Evolutionary conservation across 805 yeast species (phyloP).

Genomic region (Priceomyces carsonii): DNA sequence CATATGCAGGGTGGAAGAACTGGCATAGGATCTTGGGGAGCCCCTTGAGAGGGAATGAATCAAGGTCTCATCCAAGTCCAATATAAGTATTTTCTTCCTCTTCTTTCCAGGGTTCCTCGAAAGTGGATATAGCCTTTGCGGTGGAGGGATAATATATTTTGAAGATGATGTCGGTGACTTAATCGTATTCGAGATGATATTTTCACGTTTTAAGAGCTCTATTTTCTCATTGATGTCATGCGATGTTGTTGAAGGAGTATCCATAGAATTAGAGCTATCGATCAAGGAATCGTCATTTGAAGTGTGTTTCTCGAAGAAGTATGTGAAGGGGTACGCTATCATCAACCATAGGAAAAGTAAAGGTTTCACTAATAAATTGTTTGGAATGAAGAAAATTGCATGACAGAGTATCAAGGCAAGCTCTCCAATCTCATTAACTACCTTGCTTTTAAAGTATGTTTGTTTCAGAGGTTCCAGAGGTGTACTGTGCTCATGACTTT

Average conservation of each 20-base stretch:
- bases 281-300: conserved; percentile 1
- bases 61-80: conserved; percentile 92
- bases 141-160: conserved; percentile 47
- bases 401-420: neutral
- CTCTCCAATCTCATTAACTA: neutral
- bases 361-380: conserved; percentile 54
- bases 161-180: conserved; percentile 44
- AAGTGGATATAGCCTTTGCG: conserved; percentile 43
- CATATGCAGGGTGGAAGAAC: conserved; percentile 48
- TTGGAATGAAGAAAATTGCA: conserved; percentile 44
- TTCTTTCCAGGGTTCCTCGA: conserved; percentile 39
- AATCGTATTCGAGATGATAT: conserved; percentile 38
- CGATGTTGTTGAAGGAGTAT: neutral
- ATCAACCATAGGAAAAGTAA: conserved; percentile 48
- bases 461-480: too few relatives aligned
- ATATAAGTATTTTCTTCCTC: conserved; percentile 66
- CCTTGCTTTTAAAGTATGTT: too few relatives aligned
- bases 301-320: conserved; percentile 26
- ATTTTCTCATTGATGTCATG: conserved; percentile 29
- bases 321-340: conserved; percentile 55
- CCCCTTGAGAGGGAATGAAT: conserved; percentile 85
- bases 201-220: conserved; percentile 40
- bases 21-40: conserved; percentile 44
- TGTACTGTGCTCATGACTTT: conserved; percentile 3
- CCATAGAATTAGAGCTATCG: neutral